A percentile compares a stretch with the other conserved stretches of the same genome.
These are phyloP conservation scores for Spinellus fusiger DNA, from an alignment of 192 early-diverging fungal genomes.

Conservation along the genomic window DNA sequence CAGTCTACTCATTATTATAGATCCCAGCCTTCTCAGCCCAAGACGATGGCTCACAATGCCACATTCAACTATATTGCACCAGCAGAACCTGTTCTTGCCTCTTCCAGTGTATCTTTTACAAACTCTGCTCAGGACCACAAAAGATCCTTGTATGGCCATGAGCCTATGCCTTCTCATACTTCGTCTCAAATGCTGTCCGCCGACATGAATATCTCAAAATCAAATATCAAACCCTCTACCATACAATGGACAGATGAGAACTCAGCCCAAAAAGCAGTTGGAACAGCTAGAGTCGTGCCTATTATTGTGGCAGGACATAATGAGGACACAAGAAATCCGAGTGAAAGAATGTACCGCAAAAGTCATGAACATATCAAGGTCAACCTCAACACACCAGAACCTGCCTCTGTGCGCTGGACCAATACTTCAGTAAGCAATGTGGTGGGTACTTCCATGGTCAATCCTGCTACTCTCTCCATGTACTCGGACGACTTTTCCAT, in stretches of 20 bases:
- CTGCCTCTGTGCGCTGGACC: slow-evolving; percentile 5
- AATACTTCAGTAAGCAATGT: not conserved
- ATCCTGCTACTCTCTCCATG: not conserved
- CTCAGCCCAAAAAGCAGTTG: not conserved
- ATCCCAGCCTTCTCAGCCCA: too few relatives aligned
- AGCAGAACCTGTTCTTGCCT: too few relatives aligned
- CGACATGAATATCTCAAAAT: not conserved
- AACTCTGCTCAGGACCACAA: too few relatives aligned
- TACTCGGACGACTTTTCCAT: not conserved
- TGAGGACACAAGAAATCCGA: not conserved
- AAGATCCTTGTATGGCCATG: too few relatives aligned
- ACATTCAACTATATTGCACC: too few relatives aligned
- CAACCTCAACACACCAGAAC: not conserved
- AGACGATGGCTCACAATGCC: too few relatives aligned
- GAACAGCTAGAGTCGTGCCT: not conserved
- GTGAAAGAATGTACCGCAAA: too few relatives aligned
- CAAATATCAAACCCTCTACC: not conserved
- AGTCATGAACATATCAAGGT: not conserved
- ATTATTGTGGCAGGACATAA: not conserved
- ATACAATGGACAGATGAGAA: slow-evolving; percentile 12
- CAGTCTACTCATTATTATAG: too few relatives aligned
- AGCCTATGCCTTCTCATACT: too few relatives aligned
- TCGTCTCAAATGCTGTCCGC: not conserved
- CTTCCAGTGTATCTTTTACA: too few relatives aligned
- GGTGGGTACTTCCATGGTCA: not conserved